These are phyloP conservation scores for Curvularia eragrostidis DNA, from an alignment of 2,329 filamentous ascomycete genomes.

Conservation along the genomic window DNA sequence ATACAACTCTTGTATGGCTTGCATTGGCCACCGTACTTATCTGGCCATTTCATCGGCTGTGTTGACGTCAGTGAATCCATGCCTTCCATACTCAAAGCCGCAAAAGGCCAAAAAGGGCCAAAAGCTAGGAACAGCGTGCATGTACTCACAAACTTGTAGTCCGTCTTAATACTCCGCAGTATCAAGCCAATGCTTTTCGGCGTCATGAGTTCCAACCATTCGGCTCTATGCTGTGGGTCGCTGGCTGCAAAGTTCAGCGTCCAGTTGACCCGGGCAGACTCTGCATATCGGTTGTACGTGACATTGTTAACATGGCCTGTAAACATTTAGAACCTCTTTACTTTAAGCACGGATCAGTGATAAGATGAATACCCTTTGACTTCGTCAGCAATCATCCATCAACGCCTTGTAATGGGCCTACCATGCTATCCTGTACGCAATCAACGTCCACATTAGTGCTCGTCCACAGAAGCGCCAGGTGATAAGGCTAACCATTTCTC, in stretches of 20 bases:
- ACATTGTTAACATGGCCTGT: conserved; percentile 85
- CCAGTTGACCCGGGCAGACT: conserved; percentile 82
- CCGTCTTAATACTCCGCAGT: conserved; percentile 76
- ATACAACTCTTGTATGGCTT: neutral
- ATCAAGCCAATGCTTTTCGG: conserved; percentile 75
- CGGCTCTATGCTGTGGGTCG: conserved; percentile 65
- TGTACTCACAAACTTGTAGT: conserved; percentile 82
- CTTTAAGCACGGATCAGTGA: neutral
- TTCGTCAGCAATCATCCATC: conserved; percentile 10
- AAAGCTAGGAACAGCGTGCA: neutral
- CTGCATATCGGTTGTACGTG: conserved; percentile 81
- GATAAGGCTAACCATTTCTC: conserved; percentile 73
- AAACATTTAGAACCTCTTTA: conserved; percentile 12
- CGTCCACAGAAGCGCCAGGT: neutral
- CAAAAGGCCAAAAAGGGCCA: neutral
- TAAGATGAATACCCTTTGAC: conserved; percentile 18
- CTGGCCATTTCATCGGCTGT: conserved; percentile 78
- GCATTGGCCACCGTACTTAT: conserved; percentile 54
- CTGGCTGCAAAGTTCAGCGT: conserved; percentile 70
- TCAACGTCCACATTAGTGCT: conserved; percentile 37
- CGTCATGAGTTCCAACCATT: conserved; percentile 74
- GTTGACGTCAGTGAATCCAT: conserved; percentile 6
- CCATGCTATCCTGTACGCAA: conserved; percentile 59
- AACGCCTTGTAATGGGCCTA: conserved; percentile 36
- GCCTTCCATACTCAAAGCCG: neutral